Conservation (phyloP, 371 early-diverging fungal genomes). For the Umbelopsis sp. region DNA sequence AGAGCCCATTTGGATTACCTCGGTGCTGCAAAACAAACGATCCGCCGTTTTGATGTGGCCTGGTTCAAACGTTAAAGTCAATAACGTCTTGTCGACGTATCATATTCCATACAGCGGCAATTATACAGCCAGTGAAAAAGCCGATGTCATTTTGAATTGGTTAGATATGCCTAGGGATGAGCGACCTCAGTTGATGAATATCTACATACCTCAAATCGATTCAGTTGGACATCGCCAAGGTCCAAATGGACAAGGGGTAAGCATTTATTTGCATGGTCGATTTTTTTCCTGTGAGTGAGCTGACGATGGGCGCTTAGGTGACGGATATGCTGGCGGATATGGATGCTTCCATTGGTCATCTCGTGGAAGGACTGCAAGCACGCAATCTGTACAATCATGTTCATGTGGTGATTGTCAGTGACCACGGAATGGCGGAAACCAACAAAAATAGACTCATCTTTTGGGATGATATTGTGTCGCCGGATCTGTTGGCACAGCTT, state of each 20-base stretch:
- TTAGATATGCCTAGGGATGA: slow-evolving; percentile 68
- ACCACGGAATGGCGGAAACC: slow-evolving; percentile 89
- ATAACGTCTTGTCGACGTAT: slow-evolving; percentile 66
- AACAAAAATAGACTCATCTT: slow-evolving; percentile 63
- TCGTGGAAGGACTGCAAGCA: slow-evolving; percentile 57
- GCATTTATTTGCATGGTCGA: neutral
- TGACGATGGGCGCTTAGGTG: slow-evolving; percentile 33
- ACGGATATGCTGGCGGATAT: slow-evolving; percentile 63
- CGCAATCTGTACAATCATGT: slow-evolving; percentile 67
- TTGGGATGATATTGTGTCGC: slow-evolving; percentile 72
- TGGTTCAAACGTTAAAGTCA: slow-evolving; percentile 70
- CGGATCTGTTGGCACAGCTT: slow-evolving; percentile 33
- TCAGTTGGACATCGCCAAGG: slow-evolving; percentile 80
- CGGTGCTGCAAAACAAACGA: slow-evolving; percentile 64
- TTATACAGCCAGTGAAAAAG: slow-evolving; percentile 58
- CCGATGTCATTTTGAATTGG: slow-evolving; percentile 73
- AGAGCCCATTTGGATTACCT: slow-evolving; percentile 93
- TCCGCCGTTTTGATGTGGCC: slow-evolving; percentile 91
- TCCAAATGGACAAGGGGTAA: slow-evolving; percentile 65
- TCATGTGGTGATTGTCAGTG: slow-evolving; percentile 89
- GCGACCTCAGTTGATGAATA: slow-evolving; percentile 77
- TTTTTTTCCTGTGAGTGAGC: too few species aligned
- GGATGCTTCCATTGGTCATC: slow-evolving; percentile 68
- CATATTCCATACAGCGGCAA: slow-evolving; percentile 56
- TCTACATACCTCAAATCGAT: slow-evolving; percentile 88